Base-by-base conservation (phyloP, 2,329 filamentous ascomycete species). In the Sclerotiophoma versabilis region DNA sequence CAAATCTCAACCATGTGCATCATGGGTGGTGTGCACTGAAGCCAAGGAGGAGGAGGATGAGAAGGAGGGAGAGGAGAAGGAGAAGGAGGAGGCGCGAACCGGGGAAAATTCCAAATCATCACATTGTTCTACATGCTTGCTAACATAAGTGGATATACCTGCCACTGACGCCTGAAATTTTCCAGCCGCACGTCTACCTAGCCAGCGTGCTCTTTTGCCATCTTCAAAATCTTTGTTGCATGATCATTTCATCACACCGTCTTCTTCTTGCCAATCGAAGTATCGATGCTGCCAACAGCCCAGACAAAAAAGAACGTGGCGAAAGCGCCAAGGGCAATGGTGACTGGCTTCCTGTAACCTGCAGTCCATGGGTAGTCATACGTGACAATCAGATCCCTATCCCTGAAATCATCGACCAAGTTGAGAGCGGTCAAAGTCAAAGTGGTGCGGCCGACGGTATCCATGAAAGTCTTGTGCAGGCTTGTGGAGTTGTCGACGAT, bases 391-490 rank as follows among this genome's bases (percentile, higher is more conserved):
- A 98, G 76, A 61, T 95, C 87, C 26, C 90, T 87, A 69, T 93
- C 92, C 48, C 93, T 85, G 69, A 93, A 86, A 64, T 98, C 95
- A 66, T 99, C 95, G 1, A 96, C 91, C 46, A 98, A 80, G 74
- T 97, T 98, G 65, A 87, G 83, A 7, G 92, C 91, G 58, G 88
- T 90, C 68, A 99, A 82, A 44, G 84, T 88, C 57, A 99, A 82
- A 0, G 88, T 84, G 0, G 93, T 96, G 60, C 95, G 90, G 57
- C 95, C 95, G 26, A 93, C 69, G 0, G 95, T 98, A 76, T 99
- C 95, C 79, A 99, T 89, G 77, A 92, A 99, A 0, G 93, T 97
- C 76, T 87, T 88, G 78, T 95, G 86, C n/a, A 88, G 77, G 60
- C 83, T 84, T 17, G 81, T 78, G n/a, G 79, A 76, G 58, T 85